Conservation (phyloP, 75 land plant genomes). For the Sequoia sempervirens region DNA sequence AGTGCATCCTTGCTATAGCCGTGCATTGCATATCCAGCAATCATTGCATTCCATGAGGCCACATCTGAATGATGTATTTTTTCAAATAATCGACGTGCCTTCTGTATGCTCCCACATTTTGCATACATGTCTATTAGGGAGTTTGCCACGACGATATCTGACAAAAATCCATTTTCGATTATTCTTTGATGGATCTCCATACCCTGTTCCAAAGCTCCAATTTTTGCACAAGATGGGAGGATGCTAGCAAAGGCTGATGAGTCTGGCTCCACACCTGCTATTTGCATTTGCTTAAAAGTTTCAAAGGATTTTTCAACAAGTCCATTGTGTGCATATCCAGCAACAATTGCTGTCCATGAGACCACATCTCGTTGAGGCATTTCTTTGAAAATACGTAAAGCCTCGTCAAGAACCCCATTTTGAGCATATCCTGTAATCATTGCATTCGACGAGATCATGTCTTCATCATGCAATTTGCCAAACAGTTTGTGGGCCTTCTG, state of each 20-base stretch:
- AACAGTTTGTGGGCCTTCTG: background rate
- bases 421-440: conserved; percentile 24
- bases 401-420: conserved; percentile 30
- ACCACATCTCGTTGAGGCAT: conserved; percentile 46
- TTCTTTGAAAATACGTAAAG: conserved; percentile 38
- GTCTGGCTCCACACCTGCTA: conserved; percentile 20
- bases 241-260: conserved; percentile 30
- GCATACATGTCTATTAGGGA: conserved; percentile 62
- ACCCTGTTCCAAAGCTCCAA: conserved; percentile 14
- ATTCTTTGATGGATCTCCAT: conserved; percentile 7
- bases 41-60: conserved; percentile 70
- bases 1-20: conserved; percentile 34
- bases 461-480: background rate
- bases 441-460: background rate
- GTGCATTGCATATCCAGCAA: conserved; percentile 48
- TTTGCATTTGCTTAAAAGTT: conserved; percentile 29
- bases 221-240: conserved; percentile 16
- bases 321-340: conserved; percentile 46
- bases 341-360: conserved; percentile 48
- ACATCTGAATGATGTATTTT: conserved; percentile 27
- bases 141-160: conserved; percentile 31
- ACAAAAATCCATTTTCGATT: conserved; percentile 16
- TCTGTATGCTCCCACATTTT: conserved; percentile 51
- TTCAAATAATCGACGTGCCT: conserved; percentile 36
- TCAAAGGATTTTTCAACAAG: conserved; percentile 31